Percentiles rank a stretch among this genome's conserved stretches.
These are phyloP conservation scores for Knoxdaviesia capensis DNA, from an alignment of 2,329 filamentous ascomycete genomes.

Conservation along the genomic window DNA sequence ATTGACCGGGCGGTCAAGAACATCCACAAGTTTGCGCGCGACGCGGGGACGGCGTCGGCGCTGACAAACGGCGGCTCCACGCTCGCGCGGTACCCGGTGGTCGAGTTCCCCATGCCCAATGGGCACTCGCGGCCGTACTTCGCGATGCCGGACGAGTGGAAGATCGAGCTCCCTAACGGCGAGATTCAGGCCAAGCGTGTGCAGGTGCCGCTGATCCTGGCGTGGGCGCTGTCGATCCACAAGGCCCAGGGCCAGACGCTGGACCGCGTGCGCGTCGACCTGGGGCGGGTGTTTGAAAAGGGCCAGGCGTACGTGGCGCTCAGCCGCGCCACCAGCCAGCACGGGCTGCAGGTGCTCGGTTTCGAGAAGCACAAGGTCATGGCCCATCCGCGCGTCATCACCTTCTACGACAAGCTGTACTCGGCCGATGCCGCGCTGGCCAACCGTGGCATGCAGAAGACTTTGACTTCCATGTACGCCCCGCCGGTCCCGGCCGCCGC, in stretches of 20 bases:
- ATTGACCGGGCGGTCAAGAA: conserved; percentile 33
- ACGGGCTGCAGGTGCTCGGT: conserved; percentile 67
- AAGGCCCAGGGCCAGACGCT: conserved; percentile 94
- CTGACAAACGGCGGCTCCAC: conserved; percentile 15
- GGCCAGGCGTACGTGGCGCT: conserved; percentile 95
- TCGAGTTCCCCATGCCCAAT: conserved; percentile 58
- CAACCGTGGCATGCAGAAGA: no score
- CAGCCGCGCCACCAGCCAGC: conserved; percentile 74
- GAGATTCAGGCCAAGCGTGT: conserved; percentile 76
- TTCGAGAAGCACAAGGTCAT: conserved; percentile 87
- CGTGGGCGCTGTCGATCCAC: conserved; percentile 94
- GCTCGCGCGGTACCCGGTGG: conserved; percentile 43
- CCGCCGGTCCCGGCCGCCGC: no score
- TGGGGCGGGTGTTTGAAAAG: conserved; percentile 86
- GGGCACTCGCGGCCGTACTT: conserved; percentile 44
- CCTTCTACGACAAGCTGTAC: conserved; percentile 70
- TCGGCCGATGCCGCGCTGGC: conserved; percentile 38
- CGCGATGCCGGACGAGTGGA: conserved; percentile 71
- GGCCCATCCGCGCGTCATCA: conserved; percentile 71
- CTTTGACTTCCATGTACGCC: no score
- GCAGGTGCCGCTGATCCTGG: conserved; percentile 74
- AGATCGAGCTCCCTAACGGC: conserved; percentile 87
- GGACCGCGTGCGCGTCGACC: conserved; percentile 82
- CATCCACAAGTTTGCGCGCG: conserved; percentile 27
- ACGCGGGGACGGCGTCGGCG: conserved; percentile 19